Percentiles rank a stretch among this genome's conserved stretches.
Conservation (phyloP, 1,284 basidiomycete genomes). For the Cerioporus squamosus region DNA sequence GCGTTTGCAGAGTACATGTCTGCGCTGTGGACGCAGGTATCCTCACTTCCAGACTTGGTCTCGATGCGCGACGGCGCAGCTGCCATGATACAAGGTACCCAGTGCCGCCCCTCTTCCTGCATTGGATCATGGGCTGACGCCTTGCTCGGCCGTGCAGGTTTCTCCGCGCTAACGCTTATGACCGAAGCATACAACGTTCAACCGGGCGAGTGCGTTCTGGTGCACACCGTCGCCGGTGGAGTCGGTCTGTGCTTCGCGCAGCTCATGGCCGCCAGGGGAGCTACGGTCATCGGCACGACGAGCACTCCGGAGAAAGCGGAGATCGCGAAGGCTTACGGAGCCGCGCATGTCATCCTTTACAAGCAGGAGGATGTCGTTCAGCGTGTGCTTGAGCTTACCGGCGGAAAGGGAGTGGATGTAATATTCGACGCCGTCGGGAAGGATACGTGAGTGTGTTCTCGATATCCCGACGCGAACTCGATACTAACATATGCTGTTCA, state of each 20-base stretch:
- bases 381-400: constrained; percentile 77
- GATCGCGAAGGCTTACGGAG: constrained; percentile 80
- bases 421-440: constrained; percentile 95
- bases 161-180: constrained; percentile 82
- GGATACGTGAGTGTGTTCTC: constrained; percentile 66
- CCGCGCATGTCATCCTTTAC: constrained; percentile 88
- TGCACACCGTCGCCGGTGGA: constrained; percentile 93
- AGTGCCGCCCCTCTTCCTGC: background rate
- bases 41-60: constrained; percentile 59
- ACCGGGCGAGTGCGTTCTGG: constrained; percentile 71
- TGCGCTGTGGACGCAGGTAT: constrained; percentile 44
- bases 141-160: constrained; percentile 39
- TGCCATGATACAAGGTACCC: constrained; percentile 39
- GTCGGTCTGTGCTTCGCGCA: constrained; percentile 67
- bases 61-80: constrained; percentile 71
- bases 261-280: constrained; percentile 70
- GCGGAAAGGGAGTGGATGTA: constrained; percentile 85
- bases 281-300: constrained; percentile 93
- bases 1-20: constrained; percentile 30
- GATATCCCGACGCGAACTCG: background rate
- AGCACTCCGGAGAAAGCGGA: constrained; percentile 86
- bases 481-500: background rate
- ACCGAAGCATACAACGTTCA: constrained; percentile 87
- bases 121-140: background rate
- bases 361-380: constrained; percentile 70